These are phyloP conservation scores for Symbiodinium natans DNA, from an alignment of 73 alveolate species.

Conservation along the genomic window DNA sequence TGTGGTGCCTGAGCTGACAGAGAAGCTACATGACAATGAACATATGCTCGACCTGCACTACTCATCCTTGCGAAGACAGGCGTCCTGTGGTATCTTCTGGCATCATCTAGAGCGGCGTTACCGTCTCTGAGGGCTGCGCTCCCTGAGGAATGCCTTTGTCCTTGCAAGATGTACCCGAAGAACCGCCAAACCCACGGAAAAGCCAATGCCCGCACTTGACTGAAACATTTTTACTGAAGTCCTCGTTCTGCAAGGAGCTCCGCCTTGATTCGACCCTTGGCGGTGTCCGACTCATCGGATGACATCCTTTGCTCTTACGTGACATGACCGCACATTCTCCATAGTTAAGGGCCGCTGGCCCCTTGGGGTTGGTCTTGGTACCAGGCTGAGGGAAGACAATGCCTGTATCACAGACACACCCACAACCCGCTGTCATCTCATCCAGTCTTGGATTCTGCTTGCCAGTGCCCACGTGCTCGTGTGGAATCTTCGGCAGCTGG, in stretches of 20 bases:
- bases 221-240: no score
- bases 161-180: not conserved
- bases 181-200: not conserved
- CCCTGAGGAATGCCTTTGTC: not conserved
- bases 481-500: not conserved
- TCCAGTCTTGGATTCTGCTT: not conserved
- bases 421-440: no score
- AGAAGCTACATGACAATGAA: no score
- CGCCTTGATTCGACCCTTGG: not conserved
- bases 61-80: no score
- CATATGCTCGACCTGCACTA: no score
- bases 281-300: not conserved
- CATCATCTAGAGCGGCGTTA: not conserved
- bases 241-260: not conserved
- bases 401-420: no score
- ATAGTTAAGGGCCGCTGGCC: no score
- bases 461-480: not conserved
- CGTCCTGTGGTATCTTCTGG: no score
- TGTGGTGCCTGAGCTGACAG: conserved; percentile 7
- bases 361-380: no score
- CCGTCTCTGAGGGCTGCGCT: not conserved
- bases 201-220: not conserved
- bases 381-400: no score
- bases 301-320: not conserved
- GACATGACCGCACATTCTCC: no score